Base-by-base conservation (phyloP, 2,329 filamentous ascomycete species). In the Lachnellula willkommii region DNA sequence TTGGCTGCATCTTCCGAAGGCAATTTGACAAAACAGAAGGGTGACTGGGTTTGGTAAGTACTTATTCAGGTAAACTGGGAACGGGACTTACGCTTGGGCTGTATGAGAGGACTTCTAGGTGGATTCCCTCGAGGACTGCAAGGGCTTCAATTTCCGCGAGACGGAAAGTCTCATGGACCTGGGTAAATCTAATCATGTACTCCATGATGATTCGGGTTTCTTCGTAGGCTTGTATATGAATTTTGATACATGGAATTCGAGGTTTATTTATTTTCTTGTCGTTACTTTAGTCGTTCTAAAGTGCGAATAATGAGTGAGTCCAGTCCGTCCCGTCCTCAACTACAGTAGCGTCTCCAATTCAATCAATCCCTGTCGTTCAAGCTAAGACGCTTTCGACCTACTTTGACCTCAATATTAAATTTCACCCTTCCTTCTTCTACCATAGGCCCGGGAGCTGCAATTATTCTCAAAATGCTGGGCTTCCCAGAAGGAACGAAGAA, bases 131-230 rank as follows among this genome's bases (percentile, higher is more conserved):
- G 5, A 93, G 70, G 9, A 83, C 75, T 4, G 90, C 91, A 20
- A 99, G 77, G 24, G 94, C 85, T 67, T 93, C 77, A 14, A 96
- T 81, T 72, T 99, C 94, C 3, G 92, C 83, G 54, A 84, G 78
- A 40, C 93, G 87, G 70, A 99, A 99, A n/a, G 83, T 87, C 75
- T 96, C 90, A 71, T 97, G 92, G 56, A 82, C 79, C 72, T 97
- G 94, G 46, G 87, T 88, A 70, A 97, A 91, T 65, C 93, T 89
- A 61, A 99, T 85, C 58, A 99, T 80, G 68, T 89, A 97, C 60
- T 95, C 83, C 83, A 85, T 84, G 36, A 43, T 64, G 42, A 58
- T 17, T 22, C 17, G 7, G 50, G 22, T 37, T 20, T 36, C 22
- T 17, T 39, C 35, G 22, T 12, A 36, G n/a, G 20, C 11, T 52